Percentiles rank a stretch among this genome's conserved stretches.
Conservation (phyloP, 2,329 filamentous ascomycete species). For the Hymenoscyphus infarciens region DNA sequence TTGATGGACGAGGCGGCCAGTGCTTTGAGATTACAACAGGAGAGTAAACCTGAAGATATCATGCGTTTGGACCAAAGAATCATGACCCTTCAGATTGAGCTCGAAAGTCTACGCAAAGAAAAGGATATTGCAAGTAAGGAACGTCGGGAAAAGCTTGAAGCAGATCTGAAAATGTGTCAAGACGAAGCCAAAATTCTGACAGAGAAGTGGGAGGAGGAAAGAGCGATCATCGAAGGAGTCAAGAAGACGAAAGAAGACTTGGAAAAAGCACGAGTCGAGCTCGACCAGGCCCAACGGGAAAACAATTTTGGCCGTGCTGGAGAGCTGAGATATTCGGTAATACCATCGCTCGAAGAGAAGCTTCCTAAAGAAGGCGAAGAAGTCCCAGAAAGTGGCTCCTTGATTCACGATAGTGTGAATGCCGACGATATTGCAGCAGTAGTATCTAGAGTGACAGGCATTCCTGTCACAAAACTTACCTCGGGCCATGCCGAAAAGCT, state of each 20-base stretch:
- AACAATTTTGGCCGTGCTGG: slow-evolving; percentile 89
- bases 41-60: slow-evolving; percentile 94
- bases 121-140: slow-evolving; percentile 87
- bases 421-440: slow-evolving; percentile 91
- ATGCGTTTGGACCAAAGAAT: slow-evolving; percentile 90
- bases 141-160: slow-evolving; percentile 79
- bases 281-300: slow-evolving; percentile 82
- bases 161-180: slow-evolving; percentile 70
- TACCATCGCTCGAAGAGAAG: slow-evolving; percentile 75
- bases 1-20: slow-evolving; percentile 94
- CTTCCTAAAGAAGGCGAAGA: slow-evolving; percentile 67
- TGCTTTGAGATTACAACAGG: slow-evolving; percentile 85
- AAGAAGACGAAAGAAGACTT: slow-evolving; percentile 87
- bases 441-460: slow-evolving; percentile 86
- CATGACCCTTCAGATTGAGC: slow-evolving; percentile 95
- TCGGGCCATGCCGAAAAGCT: slow-evolving; percentile 92
- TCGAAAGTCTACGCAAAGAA: slow-evolving; percentile 92
- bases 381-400: slow-evolving; percentile 40
- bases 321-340: slow-evolving; percentile 83
- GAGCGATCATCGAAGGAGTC: slow-evolving; percentile 77
- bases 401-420: slow-evolving; percentile 93
- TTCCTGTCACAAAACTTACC: slow-evolving; percentile 88
- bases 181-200: slow-evolving; percentile 72
- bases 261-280: slow-evolving; percentile 77
- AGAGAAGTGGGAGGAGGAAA: slow-evolving; percentile 86